Base-by-base conservation (phyloP, 805 yeast genomes). In the Pichia kluyveri region DNA sequence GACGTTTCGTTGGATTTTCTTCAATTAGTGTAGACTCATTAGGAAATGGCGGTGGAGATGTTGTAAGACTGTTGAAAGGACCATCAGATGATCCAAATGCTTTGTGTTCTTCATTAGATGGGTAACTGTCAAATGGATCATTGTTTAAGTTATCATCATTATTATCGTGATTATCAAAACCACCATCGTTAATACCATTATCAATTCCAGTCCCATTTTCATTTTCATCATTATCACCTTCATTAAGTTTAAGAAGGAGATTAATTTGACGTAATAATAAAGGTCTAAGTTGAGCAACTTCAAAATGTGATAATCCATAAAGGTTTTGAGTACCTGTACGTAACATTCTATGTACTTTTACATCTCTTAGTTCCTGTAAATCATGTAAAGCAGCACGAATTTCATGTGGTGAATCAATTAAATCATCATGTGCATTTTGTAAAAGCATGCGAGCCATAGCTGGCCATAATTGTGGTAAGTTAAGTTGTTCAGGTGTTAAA, bases 401-500 rank as follows among this genome's bases (percentile, higher is more conserved):
- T 49, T 76, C 82, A 57, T 85, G 86, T 0, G 85, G 74, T 0
- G 88, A 82, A 51, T 84, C 91, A 14, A 71, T 68, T 46, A 89
- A 69, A 62, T 93, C 98, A 56, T 90, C 96, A 0, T 83, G 56
- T 2, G 96, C 96, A 45, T 58, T 56, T 14, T 75, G 71, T 6
- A 91, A 70, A 43, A 91, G 67, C 12, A 83, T 72, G 55, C 83
- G 86, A 5, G 91, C 77, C 1, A 84, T 60, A 44, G 91, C 96
- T 23, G 89, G 69, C 99, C 99, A 93, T 60, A 83, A 79, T 80
- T 83, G 82, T 0, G 98, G 98, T 44, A 91, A 65, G 8, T 71
- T 66, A 2, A 34, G 37, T 34, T 34, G 17, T 10, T 34, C 17
- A 10, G 37, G 37, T 10, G 37, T 34, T 47, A 87, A 76, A 60